A percentile compares a stretch with the other conserved stretches of the same genome.
These are phyloP conservation scores for Taphrina confusa DNA, from an alignment of 1,139 yeast species.

Conservation along the genomic window DNA sequence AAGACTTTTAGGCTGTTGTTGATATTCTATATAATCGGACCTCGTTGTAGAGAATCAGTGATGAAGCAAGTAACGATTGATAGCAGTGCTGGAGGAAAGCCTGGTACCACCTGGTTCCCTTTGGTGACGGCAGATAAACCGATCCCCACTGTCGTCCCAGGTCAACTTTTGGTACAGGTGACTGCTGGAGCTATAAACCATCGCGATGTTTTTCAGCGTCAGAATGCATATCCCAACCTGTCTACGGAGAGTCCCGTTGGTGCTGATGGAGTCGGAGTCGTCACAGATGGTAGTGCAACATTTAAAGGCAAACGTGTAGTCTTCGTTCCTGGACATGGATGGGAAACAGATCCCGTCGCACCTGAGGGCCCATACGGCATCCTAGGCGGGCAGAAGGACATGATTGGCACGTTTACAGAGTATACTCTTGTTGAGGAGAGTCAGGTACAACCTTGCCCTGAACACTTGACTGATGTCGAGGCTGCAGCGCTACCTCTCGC, in stretches of 20 bases:
- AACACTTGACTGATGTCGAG: conserved; percentile 38
- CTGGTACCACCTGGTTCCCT: conserved; percentile 38
- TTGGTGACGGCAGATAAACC: conserved; percentile 20
- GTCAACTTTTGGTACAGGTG: conserved; percentile 38
- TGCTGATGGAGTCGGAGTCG: conserved; percentile 40
- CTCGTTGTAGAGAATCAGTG: neutral
- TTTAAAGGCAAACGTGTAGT: conserved; percentile 36
- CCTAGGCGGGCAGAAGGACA: conserved; percentile 39
- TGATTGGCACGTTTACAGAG: conserved; percentile 39
- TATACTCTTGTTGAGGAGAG: conserved; percentile 35
- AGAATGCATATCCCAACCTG: conserved; percentile 40
- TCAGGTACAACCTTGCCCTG: conserved; percentile 37
- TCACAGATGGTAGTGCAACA: conserved; percentile 28
- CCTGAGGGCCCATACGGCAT: conserved; percentile 40
- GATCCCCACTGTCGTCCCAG: conserved; percentile 17
- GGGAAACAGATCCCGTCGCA: conserved; percentile 33
- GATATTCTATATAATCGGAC: too few relatives aligned
- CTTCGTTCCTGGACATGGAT: conserved; percentile 39
- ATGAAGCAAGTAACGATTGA: conserved; percentile 30
- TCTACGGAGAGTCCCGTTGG: conserved; percentile 38
- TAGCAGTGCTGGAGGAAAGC: conserved; percentile 33
- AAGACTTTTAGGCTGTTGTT: too few relatives aligned
- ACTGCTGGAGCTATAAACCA: conserved; percentile 40
- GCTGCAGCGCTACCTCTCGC: conserved; percentile 41
- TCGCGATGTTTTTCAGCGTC: conserved; percentile 40